Conservation (phyloP, 805 yeast species). For the Nakazawaea holstii region DNA sequence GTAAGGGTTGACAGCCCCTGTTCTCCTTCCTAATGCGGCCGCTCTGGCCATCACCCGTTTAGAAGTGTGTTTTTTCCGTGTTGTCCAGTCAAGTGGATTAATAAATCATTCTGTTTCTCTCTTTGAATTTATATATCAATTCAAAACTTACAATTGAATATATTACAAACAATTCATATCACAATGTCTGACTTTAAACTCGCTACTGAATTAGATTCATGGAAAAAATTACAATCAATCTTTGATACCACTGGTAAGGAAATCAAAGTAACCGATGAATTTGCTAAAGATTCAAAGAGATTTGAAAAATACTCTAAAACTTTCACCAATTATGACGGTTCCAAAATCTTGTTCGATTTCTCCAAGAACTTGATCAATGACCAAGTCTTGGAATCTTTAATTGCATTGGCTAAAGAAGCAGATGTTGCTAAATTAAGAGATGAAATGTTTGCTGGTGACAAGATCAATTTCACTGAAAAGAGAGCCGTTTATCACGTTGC, state of each 20-base stretch:
- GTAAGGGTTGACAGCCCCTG: too few species aligned
- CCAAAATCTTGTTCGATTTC: constrained; percentile 89
- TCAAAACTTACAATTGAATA: neutral
- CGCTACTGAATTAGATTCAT: constrained; percentile 74
- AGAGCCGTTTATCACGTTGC: constrained; percentile 98
- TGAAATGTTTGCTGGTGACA: constrained; percentile 86
- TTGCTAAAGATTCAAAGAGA: constrained; percentile 67
- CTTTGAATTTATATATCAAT: neutral
- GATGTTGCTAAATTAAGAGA: constrained; percentile 83
- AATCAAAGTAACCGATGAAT: constrained; percentile 73
- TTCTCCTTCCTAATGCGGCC: too few species aligned
- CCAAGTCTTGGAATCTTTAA: constrained; percentile 61
- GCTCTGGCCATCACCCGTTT: too few species aligned
- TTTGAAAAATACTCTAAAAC: constrained; percentile 71
- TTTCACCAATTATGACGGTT: constrained; percentile 80
- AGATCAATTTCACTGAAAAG: constrained; percentile 93
- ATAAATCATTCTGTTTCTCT: too few species aligned
- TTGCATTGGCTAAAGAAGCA: constrained; percentile 86
- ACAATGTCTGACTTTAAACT: constrained; percentile 44
- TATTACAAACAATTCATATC: neutral
- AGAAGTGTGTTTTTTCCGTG: too few species aligned
- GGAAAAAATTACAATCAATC: constrained; percentile 70
- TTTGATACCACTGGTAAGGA: constrained; percentile 66
- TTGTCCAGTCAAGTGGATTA: too few species aligned
- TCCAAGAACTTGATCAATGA: constrained; percentile 92